Evolutionary conservation across 2,329 filamentous ascomycete genomes (phyloP).

Genomic region (Cordyceps cicadae): DNA sequence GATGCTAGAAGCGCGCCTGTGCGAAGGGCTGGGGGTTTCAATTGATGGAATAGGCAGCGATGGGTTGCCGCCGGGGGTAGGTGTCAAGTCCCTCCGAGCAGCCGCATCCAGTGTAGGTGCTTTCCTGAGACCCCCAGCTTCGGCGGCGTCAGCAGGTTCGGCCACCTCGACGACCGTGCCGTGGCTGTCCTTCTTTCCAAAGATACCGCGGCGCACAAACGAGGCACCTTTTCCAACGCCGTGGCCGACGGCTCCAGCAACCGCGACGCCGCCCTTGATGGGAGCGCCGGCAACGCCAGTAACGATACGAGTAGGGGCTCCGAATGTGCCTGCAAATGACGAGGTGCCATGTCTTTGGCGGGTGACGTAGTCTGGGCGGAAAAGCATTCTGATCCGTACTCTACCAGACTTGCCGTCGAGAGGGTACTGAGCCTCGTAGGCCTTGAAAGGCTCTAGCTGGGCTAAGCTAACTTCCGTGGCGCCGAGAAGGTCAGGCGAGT

Average conservation of each 20-base stretch:
- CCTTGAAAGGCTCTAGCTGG: conserved; percentile 74
- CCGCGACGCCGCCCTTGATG: conserved; percentile 83
- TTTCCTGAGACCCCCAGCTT: conserved; percentile 31
- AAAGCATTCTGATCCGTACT: conserved; percentile 75
- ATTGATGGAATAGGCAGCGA: conserved; percentile 6
- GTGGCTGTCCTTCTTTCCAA: conserved; percentile 54
- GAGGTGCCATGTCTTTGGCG: conserved; percentile 82
- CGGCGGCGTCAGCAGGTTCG: conserved; percentile 20
- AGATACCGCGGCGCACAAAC: conserved; percentile 80
- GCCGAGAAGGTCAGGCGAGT: conserved; percentile 88
- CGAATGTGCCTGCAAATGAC: conserved; percentile 88
- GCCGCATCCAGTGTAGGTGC: conserved; percentile 30
- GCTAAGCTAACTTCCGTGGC: conserved; percentile 66
- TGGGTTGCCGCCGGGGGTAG: conserved; percentile 11
- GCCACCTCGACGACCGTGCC: conserved; percentile 34
- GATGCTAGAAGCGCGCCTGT: conserved; percentile 48
- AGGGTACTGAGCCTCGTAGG: conserved; percentile 63
- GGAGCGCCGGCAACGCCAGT: conserved; percentile 73
- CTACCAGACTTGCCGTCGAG: conserved; percentile 86
- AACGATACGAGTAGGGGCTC: conserved; percentile 78
- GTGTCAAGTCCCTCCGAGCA: conserved; percentile 19
- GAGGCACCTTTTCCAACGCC: conserved; percentile 83
- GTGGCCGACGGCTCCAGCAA: conserved; percentile 62
- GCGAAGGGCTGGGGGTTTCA: conserved; percentile 20
- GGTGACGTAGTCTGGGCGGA: conserved; percentile 86